Conservation (phyloP, 345 rosid species). For the Tarenaya hassleriana region DNA sequence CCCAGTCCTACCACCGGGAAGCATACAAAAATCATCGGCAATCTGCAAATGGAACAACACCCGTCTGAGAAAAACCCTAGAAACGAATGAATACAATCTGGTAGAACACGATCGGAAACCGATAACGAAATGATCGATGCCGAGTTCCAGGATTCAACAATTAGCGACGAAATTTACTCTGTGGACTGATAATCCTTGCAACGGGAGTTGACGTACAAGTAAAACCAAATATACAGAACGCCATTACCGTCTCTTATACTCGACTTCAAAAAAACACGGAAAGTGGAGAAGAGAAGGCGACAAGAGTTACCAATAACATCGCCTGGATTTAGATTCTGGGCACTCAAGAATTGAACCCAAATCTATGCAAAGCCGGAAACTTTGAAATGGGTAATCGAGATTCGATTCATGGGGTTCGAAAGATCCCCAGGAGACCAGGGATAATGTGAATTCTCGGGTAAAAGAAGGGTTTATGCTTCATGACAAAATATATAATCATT, state of each 20-base stretch:
- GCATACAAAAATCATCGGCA: conserved; percentile 1
- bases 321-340: no score
- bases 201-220: not conserved
- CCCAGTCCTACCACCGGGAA: conserved; percentile 23
- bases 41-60: conserved; percentile 1
- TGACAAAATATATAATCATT: no score
- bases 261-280: no score
- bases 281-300: no score
- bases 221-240: conserved; percentile 15
- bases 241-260: conserved; percentile 14
- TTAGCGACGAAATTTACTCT: conserved; percentile 19
- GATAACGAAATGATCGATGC: not conserved
- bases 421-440: no score
- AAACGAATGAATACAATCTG: not conserved
- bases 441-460: no score
- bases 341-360: no score
- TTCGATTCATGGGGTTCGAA: no score
- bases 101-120: not conserved
- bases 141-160: not conserved
- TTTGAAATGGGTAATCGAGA: no score
- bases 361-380: no score
- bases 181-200: conserved; percentile 5
- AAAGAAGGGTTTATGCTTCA: no score
- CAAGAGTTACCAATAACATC: no score
- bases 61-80: not conserved